Percentiles rank a stretch among this genome's conserved stretches.
These are phyloP conservation scores for Colletotrichum neosansevieriae DNA, from an alignment of 2,329 filamentous ascomycete species.

Conservation along the genomic window DNA sequence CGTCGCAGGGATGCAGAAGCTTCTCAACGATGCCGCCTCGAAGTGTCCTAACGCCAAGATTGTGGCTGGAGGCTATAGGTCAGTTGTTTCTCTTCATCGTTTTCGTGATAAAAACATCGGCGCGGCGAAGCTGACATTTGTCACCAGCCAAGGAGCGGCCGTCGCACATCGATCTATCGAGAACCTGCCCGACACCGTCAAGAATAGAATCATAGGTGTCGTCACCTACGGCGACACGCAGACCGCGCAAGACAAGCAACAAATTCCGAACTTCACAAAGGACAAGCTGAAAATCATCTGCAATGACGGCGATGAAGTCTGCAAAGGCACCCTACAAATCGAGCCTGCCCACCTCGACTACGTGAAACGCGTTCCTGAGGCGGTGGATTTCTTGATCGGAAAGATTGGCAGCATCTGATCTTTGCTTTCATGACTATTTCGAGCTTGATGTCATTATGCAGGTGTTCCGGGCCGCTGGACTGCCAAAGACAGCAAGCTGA, in stretches of 20 bases:
- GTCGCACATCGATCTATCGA: conserved; percentile 45
- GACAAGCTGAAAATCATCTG: conserved; percentile 55
- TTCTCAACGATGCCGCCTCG: conserved; percentile 50
- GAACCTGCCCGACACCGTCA: conserved; percentile 38
- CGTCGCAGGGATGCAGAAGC: conserved; percentile 47
- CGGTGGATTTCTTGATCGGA: conserved; percentile 46
- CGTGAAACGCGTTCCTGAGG: conserved; percentile 48
- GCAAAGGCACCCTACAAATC: conserved; percentile 50
- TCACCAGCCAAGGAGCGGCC: conserved; percentile 48
- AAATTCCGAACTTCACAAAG: conserved; percentile 50
- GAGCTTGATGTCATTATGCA: neutral
- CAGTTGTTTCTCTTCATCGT: neutral
- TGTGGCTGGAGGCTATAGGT: conserved; percentile 53
- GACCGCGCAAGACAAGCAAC: conserved; percentile 49
- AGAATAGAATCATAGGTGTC: conserved; percentile 41
- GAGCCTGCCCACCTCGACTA: conserved; percentile 53
- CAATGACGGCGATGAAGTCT: conserved; percentile 53
- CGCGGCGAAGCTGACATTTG: neutral
- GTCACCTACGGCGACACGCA: conserved; percentile 45
- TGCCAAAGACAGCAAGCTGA: no score
- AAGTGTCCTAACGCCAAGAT: conserved; percentile 52
- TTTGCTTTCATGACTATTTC: neutral
- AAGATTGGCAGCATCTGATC: conserved; percentile 25
- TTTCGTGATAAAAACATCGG: neutral
- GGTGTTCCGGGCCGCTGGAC: no score